Evolutionary conservation across 768 basidiomycete species (phyloP).

Genomic region (Pilatotrama ljubarskyi): DNA sequence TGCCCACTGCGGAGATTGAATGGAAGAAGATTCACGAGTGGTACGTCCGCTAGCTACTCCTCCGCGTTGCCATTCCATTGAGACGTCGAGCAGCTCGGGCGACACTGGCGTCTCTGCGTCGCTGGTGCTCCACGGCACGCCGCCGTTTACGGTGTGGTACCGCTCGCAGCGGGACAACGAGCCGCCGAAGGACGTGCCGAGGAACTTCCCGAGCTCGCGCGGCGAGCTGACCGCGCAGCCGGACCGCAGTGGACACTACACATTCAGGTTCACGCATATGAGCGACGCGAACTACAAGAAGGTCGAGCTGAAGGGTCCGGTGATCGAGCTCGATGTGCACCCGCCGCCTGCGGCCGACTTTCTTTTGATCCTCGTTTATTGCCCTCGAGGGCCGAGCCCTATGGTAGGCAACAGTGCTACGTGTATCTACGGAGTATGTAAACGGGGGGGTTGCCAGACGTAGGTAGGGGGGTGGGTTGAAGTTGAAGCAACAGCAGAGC

Average conservation of each 20-base stretch:
- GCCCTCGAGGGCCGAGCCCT: too few species aligned
- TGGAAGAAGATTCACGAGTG: slow-evolving; percentile 92
- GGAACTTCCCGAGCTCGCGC: slow-evolving; percentile 66
- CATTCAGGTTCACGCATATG: slow-evolving; percentile 75
- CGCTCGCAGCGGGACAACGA: slow-evolving; percentile 71
- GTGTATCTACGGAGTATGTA: too few species aligned
- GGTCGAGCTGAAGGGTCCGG: slow-evolving; percentile 70
- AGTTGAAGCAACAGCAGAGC: too few species aligned
- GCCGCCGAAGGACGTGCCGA: slow-evolving; percentile 54
- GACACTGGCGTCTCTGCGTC: slow-evolving; percentile 91
- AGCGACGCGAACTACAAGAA: slow-evolving; percentile 85
- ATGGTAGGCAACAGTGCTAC: too few species aligned
- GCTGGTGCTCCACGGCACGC: slow-evolving; percentile 82
- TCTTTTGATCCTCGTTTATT: too few species aligned
- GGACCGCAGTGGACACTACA: slow-evolving; percentile 86
- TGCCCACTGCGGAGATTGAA: slow-evolving; percentile 81
- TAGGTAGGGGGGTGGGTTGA: too few species aligned
- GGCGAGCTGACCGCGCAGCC: slow-evolving; percentile 86
- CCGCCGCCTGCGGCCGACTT: too few species aligned
- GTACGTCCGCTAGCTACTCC: slow-evolving; percentile 40
- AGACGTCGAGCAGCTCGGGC: slow-evolving; percentile 57
- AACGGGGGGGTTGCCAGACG: too few species aligned
- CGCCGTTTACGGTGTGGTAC: slow-evolving; percentile 87
- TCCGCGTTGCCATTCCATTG: background rate
- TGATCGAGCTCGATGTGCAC: slow-evolving; percentile 87